phyloP scores from a whole-genome alignment of 768 basidiomycete genomes.

The Suillus paluster region DNA sequence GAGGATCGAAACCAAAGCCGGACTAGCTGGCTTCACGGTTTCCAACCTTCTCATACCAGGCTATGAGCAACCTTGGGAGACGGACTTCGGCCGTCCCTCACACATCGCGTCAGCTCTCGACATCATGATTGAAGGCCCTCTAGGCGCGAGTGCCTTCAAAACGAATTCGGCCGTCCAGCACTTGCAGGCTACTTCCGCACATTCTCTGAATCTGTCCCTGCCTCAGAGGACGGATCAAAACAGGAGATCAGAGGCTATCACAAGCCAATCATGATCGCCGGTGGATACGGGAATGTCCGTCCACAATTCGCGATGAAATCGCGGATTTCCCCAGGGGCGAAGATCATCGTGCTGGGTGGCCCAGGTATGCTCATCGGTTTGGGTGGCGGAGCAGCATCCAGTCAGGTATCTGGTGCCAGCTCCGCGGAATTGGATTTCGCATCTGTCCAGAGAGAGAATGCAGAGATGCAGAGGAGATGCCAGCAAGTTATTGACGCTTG shows the following conservation, averaged over 20 bases:
- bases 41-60: constrained; percentile 94
- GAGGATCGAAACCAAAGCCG: constrained; percentile 95
- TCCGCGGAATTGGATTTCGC: constrained; percentile 96
- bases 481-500: constrained; percentile 98
- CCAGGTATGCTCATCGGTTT: constrained; percentile 96
- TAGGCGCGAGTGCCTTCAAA: constrained; percentile 97
- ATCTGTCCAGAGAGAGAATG: constrained; percentile 96
- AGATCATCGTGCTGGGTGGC: constrained; percentile 91
- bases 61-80: constrained; percentile 94
- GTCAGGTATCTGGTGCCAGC: constrained; percentile 88
- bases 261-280: constrained; percentile 99
- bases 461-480: constrained; percentile 96
- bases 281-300: constrained; percentile 93
- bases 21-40: constrained; percentile 89
- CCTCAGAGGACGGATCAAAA: constrained; percentile 48
- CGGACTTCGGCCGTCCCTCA: constrained; percentile 84
- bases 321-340: constrained; percentile 77
- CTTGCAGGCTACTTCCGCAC: constrained; percentile 95
- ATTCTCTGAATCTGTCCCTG: constrained; percentile 78
- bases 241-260: constrained; percentile 91
- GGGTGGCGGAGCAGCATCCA: constrained; percentile 95
- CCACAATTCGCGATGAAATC: constrained; percentile 82
- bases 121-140: constrained; percentile 96
- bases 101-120: constrained; percentile 94
- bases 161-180: constrained; percentile 96